These are phyloP conservation scores for Dalechampia spathulata DNA, from an alignment of 441 rosid species.

Conservation along the genomic window DNA sequence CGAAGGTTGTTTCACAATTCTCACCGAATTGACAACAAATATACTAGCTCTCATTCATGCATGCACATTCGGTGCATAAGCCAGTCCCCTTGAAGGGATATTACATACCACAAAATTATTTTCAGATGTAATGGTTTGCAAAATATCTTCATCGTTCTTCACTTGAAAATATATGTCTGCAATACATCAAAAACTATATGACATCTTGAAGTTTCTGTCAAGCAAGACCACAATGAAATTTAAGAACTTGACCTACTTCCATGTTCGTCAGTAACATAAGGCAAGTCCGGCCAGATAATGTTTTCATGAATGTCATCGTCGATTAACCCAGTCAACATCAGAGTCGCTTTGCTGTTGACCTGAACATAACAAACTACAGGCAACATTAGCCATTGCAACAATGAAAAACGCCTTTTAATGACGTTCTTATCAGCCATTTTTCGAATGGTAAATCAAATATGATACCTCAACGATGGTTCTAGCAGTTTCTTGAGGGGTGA, in stretches of 20 bases:
- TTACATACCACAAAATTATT: conserved; percentile 51
- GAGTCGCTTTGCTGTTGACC: conserved; percentile 81
- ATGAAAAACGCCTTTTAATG: no score
- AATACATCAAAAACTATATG: conserved; percentile 13
- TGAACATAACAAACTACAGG: conserved; percentile 57
- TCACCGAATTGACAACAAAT: no score
- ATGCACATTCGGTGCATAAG: neutral
- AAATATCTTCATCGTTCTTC: conserved; percentile 72
- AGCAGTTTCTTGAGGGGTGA: conserved; percentile 66
- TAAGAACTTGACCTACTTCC: conserved; percentile 57
- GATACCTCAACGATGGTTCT: conserved; percentile 92
- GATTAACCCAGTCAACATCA: conserved; percentile 58
- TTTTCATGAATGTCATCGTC: conserved; percentile 67
- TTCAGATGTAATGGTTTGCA: conserved; percentile 62
- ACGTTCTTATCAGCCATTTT: no score
- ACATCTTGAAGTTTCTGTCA: conserved; percentile 5
- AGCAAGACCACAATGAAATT: conserved; percentile 2
- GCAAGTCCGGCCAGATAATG: conserved; percentile 82
- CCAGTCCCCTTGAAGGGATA: conserved; percentile 6
- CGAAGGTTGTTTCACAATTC: no score
- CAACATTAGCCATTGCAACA: conserved; percentile 30
- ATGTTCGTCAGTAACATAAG: conserved; percentile 71
- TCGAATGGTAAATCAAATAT: conserved; percentile 24
- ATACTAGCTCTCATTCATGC: no score
- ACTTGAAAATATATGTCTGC: conserved; percentile 87